Conservation (phyloP, 192 early-diverging fungal genomes). For the Pilobolus umbonatus region DNA sequence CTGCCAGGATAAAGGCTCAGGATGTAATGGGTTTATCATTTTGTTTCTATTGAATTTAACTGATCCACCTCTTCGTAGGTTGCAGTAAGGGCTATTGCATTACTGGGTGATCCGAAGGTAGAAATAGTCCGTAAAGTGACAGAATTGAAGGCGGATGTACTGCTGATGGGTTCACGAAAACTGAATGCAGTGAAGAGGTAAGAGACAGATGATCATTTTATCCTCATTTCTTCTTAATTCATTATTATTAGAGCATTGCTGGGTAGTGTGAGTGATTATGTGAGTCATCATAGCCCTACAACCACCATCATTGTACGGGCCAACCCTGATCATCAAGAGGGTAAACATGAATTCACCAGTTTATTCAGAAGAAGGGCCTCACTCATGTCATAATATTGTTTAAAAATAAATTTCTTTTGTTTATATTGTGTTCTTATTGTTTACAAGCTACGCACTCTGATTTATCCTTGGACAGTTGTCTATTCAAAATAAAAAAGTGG, state of each 20-base stretch:
- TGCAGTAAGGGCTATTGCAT: constrained; percentile 46
- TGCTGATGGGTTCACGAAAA: constrained; percentile 60
- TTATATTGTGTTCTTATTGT: too few relatives aligned
- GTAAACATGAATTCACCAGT: constrained; percentile 1
- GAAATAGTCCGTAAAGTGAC: constrained; percentile 54
- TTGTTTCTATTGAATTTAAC: neutral
- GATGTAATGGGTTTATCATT: constrained; percentile 3
- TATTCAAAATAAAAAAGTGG: neutral
- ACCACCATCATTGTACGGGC: constrained; percentile 34
- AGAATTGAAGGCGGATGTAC: constrained; percentile 47
- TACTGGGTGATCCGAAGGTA: constrained; percentile 53
- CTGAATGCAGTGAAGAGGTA: constrained; percentile 46
- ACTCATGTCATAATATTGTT: neutral
- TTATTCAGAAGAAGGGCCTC: neutral
- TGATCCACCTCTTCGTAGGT: constrained; percentile 5
- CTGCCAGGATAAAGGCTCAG: constrained; percentile 4
- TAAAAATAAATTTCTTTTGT: too few relatives aligned
- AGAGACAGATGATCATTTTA: neutral
- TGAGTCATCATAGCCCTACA: constrained; percentile 37
- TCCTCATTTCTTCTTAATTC: too few relatives aligned
- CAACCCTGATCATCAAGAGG: neutral
- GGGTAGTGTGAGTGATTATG: constrained; percentile 46
- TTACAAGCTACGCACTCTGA: neutral
- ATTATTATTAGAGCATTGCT: constrained; percentile 30
- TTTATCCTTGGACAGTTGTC: neutral